Evolutionary conservation across 2,329 filamentous ascomycete genomes (phyloP), one percentile per base, ranked within the genome.

Genomic region (Cladosporium oxysporum): DNA sequence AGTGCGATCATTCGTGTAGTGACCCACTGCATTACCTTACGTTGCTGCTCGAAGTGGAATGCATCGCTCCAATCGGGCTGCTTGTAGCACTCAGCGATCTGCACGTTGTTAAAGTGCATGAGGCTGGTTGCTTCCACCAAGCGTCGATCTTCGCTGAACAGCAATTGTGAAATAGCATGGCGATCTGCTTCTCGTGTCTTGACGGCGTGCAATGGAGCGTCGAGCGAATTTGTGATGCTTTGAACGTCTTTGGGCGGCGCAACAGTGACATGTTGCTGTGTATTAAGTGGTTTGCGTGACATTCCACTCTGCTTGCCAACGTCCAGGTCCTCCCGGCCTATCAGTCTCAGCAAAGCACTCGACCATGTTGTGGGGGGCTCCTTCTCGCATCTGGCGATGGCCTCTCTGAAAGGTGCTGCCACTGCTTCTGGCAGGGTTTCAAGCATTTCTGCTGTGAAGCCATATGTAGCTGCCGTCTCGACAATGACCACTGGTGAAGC

Each of bases 101-200:
- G 88, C 16, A 92, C 84, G 73, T 90, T 91, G 62, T 90, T 88
- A 31, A 95, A 95, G 65, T 95, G 93, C n/a, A 99, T 83, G 64
- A 99, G 83, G 62, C 86, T 88, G 64, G 90, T 88, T 0, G 93
- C 95, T 79, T 99, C 95, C 68, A 92, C 89, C 64, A 96, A 89
- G 41, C 95, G 89, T 67, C 93, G 88, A 74, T 99, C 95, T 70
- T 98, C 93, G 67, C 89, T 90, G 83, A 98, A 99, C 31, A 99
- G 89, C 10, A 95, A 83, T 61, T 89, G 88, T 33, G 95, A 96
- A 8, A 98, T 88, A 11, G 89, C 85, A 76, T 94, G 89, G 29
- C 76, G 70, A 74, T 97, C 92, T 35, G 90, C 90, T 75, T 95
- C 93, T 64, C 92, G 90, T 6, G 90, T 90, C 57, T 92, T 92